Evolutionary conservation across 208 protist genomes (phyloP), one percentile per base, ranked within the genome.

Genomic region (Leptomonas pyrrhocoris): DNA sequence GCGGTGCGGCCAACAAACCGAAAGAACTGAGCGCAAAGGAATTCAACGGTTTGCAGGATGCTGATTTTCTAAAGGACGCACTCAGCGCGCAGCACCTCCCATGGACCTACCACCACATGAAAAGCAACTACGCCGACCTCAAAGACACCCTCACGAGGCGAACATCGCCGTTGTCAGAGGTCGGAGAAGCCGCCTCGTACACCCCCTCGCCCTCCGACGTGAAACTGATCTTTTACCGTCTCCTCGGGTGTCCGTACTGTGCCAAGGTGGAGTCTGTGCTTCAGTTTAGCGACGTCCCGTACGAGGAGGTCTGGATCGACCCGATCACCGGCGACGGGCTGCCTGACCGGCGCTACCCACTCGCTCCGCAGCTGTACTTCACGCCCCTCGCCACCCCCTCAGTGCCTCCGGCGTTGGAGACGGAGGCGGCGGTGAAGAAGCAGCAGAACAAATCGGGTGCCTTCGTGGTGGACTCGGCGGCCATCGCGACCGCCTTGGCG

Each of bases 221-320:
- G 50, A 64, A 76, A 51, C 13, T 92, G 13, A 74, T 79, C 23
- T 76, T 96, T 18, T 94, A 93, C 68, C 82, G 85, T 0, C 77
- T 94, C 4, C 75, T 91, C 16, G 87, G 89, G 30, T 96, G 92
- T 65, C 92, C 92, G 4, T 95, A 89, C 68, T 96, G 88, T 60
- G 89, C 81, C 19, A 97, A 94, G 72, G 88, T 97, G 45, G 75
- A 93, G 66, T 79, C 83, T 25, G 64, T 96, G 34, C 79, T 97
- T 38, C 73, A 73, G 56, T 90, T 80, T 57, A 51, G 88, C 63
- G 54, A 74, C 63, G 85, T 97, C 2, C 83, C 90, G 2, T 97
- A 92, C 66, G 66, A 79, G 21, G 78, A 81, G 28, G 77, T 92
- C 2, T 63, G 76, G 50, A 77, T 97, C 49, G 85, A 95, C 63